Base-by-base conservation (phyloP, 139 green algal genomes). In the Chlorella sp. region DNA sequence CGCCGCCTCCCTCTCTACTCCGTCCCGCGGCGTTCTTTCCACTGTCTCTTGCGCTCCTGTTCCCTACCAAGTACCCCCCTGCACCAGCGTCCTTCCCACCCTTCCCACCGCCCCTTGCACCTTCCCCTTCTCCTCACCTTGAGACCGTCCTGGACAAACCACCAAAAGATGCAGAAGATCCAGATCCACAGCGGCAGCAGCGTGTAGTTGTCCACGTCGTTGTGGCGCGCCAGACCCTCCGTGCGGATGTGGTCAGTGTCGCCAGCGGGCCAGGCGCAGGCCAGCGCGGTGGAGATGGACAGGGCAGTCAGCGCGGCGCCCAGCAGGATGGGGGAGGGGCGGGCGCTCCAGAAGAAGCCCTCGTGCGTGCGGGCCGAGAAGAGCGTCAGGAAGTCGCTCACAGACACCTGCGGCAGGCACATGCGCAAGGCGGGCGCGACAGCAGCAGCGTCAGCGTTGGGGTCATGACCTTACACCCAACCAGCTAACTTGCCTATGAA, bases 81-180 rank as follows among this genome's bases (percentile, higher is more conserved):
- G n/a, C n/a, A n/a, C n/a, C n/a, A n/a, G n/a, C n/a, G n/a, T n/a
- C n/a, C n/a, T n/a, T n/a, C n/a, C n/a, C n/a, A n/a, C n/a, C n/a
- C n/a, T n/a, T n/a, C n/a, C n/a, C n/a, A n/a, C n/a, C n/a, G n/a
- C n/a, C n/a, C n/a, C n/a, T n/a, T n/a, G n/a, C n/a, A n/a, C n/a
- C n/a, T n/a, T n/a, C n/a, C n/a, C n/a, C n/a, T n/a, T 31, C 10
- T 67, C n/a, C n/a, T n/a, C 3, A 86, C 80, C 84, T 93, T 94
- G 62, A 75, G 35, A 4, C 61, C 36, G 81, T 94, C 89, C 77
- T 95, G 91, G 27, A 96, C 73, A 17, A 86, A 82, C 66, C 80
- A 96, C 84, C 86, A 96, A 17, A 95, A 49, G 24, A 93, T 36
- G 74, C 90, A 95, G 83, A 89, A 96, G 71, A 94, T 77, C 91